A percentile compares a stretch with the other conserved stretches of the same genome.
phyloP scores from a whole-genome alignment of 1,284 basidiomycete genomes.

The Fomitopsis pinicola region DNA sequence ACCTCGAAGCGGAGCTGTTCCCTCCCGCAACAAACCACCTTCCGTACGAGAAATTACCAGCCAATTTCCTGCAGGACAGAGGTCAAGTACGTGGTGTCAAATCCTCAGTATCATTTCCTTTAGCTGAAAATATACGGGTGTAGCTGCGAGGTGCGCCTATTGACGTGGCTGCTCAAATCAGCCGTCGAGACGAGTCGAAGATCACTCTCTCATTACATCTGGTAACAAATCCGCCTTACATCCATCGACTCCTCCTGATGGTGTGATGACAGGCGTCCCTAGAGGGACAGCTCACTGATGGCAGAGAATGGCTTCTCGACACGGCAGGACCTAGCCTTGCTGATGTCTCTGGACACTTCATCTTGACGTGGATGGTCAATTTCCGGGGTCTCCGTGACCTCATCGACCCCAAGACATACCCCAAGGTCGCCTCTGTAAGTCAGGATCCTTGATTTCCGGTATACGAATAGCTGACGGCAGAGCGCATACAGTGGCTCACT shows the following conservation, averaged over 20 bases:
- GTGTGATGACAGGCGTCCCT: slow-evolving; percentile 32
- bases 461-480: not conserved
- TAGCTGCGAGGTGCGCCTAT: slow-evolving; percentile 28
- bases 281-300: slow-evolving; percentile 51
- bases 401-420: slow-evolving; percentile 36
- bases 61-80: slow-evolving; percentile 47
- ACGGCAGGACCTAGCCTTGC: slow-evolving; percentile 46
- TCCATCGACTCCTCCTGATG: not conserved
- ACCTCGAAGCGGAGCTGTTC: slow-evolving; percentile 41
- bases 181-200: slow-evolving; percentile 27
- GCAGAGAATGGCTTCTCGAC: slow-evolving; percentile 56
- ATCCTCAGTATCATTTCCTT: not conserved
- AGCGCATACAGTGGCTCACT: slow-evolving; percentile 38
- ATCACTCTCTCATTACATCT: slow-evolving; percentile 38
- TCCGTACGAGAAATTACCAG: slow-evolving; percentile 44
- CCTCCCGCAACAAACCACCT: slow-evolving; percentile 33
- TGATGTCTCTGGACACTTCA: slow-evolving; percentile 47
- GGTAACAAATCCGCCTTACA: slow-evolving; percentile 21
- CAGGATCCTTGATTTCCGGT: not conserved
- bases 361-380: slow-evolving; percentile 38
- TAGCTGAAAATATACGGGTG: not conserved
- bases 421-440: slow-evolving; percentile 37
- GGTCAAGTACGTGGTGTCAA: slow-evolving; percentile 27
- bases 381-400: slow-evolving; percentile 34
- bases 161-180: slow-evolving; percentile 31